Evolutionary conservation across 768 basidiomycete species (phyloP), one percentile per base, ranked within the genome.

Genomic region (Fibroporia radiculosa): DNA sequence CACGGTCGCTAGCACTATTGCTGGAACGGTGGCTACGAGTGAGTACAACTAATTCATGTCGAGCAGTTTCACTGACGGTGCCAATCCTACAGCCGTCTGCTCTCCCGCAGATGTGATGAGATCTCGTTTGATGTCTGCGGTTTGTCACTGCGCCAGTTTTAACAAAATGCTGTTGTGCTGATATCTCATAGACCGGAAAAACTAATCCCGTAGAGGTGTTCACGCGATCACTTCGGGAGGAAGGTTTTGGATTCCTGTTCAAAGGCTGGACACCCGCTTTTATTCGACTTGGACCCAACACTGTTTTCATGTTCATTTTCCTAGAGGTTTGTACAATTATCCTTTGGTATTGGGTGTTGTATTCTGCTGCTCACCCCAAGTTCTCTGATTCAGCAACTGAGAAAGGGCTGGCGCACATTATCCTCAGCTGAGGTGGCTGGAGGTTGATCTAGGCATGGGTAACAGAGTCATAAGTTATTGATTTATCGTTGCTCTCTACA

Each of bases 241-340:
- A 92, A 68, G 89, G 89, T 0, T 72, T 78, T 8, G 68, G 71
- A 48, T 90, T 91, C 60, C 67, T 91, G 43, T 86, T 92, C 64
- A 90, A 86, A 60, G 89, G 89, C 26, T 92, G 89, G 89, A 85
- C 85, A 14, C 89, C 89, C 2, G 84, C 89, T 6, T 92, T 89
- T 64, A 77, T 84, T 53, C 80, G 89, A 38, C 65, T 92, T 33
- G 87, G 82, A 23, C 88, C 88, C 1, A 89, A 90, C 59, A 91
- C 89, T 1, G 71, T 92, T 26, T 67, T 91, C 4, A 74, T 91
- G 65, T 92, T 89, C 62, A 81, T 91, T 38, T 88, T 89, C 64
- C 82, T 83, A 51, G 88, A 91, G 69, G 86, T 84, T 52, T 39
- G 68, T n/a, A n/a, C 26, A 19, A 13, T 32, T 25, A 20, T 33